Percentiles rank a stretch among this genome's conserved stretches.
Conservation (phyloP, 768 basidiomycete species). For the Kwoniella europaea region DNA sequence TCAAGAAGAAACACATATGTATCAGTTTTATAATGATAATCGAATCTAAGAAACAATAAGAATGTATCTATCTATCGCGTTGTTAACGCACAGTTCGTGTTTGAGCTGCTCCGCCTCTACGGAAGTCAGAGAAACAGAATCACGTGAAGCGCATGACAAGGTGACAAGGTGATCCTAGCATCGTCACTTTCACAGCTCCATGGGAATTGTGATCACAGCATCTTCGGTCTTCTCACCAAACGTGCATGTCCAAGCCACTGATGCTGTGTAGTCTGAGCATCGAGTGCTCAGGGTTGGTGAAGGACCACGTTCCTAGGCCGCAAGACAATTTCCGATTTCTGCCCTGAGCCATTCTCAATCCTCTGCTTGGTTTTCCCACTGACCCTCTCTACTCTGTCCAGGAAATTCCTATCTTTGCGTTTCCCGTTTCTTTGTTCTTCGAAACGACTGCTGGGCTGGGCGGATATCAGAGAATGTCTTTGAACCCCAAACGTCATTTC, state of each 20-base stretch:
- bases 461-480: not conserved
- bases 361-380: not conserved
- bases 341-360: conserved; percentile 1
- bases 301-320: not conserved
- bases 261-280: conserved; percentile 2
- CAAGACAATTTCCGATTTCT: not conserved
- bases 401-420: not conserved
- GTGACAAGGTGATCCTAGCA: no score
- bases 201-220: not conserved
- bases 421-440: conserved; percentile 1
- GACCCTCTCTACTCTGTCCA: not conserved
- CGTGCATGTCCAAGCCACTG: conserved; percentile 11
- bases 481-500: conserved; percentile 13
- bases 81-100: not conserved
- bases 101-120: not conserved
- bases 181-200: no score
- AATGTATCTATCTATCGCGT: not conserved
- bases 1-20: not conserved
- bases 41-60: not conserved
- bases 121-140: not conserved
- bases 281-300: not conserved
- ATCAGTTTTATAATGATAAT: not conserved
- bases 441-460: conserved; percentile 1
- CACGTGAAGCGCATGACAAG: not conserved
- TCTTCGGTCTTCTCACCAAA: not conserved